A percentile compares a stretch with the other conserved stretches of the same genome.
These are phyloP conservation scores for Plasmodium sp. DNA, from an alignment of 169 alveolate species.

Conservation along the genomic window DNA sequence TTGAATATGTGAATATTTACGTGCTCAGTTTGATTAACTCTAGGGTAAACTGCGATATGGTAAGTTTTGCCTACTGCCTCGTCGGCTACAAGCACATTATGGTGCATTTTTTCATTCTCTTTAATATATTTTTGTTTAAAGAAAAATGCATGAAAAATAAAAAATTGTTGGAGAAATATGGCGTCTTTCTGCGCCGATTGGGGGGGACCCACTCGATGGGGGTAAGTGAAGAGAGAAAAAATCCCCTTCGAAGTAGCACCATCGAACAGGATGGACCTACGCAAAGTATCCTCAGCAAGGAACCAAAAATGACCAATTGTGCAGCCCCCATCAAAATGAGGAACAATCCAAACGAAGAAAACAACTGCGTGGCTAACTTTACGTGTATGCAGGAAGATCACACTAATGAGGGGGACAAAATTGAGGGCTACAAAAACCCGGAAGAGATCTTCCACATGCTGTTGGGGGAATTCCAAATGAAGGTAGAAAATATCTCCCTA, in stretches of 20 bases:
- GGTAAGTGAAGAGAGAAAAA: not conserved
- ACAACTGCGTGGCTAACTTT: not conserved
- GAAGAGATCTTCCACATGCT: conserved; percentile 10
- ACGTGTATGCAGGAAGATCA: not conserved
- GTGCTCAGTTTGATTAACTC: conserved; percentile 53
- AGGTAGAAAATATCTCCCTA: conserved; percentile 12
- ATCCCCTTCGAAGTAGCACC: not conserved
- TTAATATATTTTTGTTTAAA: conserved; percentile 35
- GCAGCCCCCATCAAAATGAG: not conserved
- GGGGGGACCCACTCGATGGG: not conserved
- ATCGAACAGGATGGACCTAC: not conserved
- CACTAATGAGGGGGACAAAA: not conserved
- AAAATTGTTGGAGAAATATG: conserved; percentile 13
- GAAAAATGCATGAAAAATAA: conserved; percentile 19
- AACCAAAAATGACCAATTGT: not conserved
- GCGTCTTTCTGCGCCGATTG: conserved; percentile 5
- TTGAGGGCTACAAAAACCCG: not conserved
- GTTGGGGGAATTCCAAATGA: conserved; percentile 36
- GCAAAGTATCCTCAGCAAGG: not conserved
- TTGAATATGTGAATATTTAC: conserved; percentile 56
- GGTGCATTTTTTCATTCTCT: conserved; percentile 37
- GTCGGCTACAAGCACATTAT: conserved; percentile 48
- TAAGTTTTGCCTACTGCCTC: conserved; percentile 10
- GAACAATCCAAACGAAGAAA: not conserved
- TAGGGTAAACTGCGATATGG: conserved; percentile 52